These are phyloP conservation scores for Testicularia cyperi DNA, from an alignment of 1,284 basidiomycete species.

Conservation along the genomic window DNA sequence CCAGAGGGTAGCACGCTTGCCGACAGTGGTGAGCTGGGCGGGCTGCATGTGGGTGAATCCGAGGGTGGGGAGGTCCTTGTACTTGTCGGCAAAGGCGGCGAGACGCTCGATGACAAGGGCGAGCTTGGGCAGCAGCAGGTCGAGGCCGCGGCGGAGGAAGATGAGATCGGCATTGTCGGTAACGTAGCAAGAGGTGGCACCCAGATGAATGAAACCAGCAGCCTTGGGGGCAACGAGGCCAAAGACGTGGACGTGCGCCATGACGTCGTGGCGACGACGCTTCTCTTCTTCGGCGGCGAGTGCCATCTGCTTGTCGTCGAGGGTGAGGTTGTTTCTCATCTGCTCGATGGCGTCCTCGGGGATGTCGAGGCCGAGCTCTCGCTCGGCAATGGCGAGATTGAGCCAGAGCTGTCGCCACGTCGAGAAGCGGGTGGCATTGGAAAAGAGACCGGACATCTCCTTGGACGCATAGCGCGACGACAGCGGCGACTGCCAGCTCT, in stretches of 20 bases:
- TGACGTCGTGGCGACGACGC: conserved; percentile 96
- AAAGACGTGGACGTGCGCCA: conserved; percentile 99
- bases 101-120: conserved; percentile 86
- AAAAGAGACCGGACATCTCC: conserved; percentile 96
- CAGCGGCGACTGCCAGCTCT: conserved; percentile 57
- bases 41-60: conserved; percentile 99
- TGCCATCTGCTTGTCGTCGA: conserved; percentile 87
- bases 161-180: conserved; percentile 90
- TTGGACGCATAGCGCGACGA: conserved; percentile 88
- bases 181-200: conserved; percentile 97
- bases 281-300: conserved; percentile 93
- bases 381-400: conserved; percentile 92
- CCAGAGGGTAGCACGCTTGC: conserved; percentile 98
- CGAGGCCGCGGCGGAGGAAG: conserved; percentile 85
- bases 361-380: conserved; percentile 89
- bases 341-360: conserved; percentile 86
- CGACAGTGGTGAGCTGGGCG: conserved; percentile 95
- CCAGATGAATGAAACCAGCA: conserved; percentile 94
- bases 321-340: conserved; percentile 82
- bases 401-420: conserved; percentile 98
- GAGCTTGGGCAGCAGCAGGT: conserved; percentile 81
- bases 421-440: conserved; percentile 83
- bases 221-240: conserved; percentile 90
- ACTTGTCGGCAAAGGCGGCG: conserved; percentile 71
- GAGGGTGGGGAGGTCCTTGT: conserved; percentile 64